Evolutionary conservation across 179 eudicot genomes (phyloP).

Genomic region (Beta corolliflora): DNA sequence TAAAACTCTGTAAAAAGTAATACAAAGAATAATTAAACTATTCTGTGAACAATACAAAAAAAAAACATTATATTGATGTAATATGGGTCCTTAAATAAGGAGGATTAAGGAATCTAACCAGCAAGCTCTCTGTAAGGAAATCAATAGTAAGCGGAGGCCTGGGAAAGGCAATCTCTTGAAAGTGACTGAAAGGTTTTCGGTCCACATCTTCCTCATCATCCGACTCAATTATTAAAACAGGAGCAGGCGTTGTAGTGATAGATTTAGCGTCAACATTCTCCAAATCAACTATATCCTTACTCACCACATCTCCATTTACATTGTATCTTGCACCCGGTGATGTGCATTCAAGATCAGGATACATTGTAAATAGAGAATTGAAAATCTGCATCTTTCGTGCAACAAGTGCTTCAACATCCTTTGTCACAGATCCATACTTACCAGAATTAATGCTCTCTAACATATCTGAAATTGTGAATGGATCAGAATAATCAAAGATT

Average conservation of each 20-base stretch:
- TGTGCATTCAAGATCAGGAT: slow-evolving; percentile 29
- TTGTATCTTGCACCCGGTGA: neutral
- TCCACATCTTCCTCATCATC: slow-evolving; percentile 67
- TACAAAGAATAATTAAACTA: neutral
- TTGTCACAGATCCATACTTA: slow-evolving; percentile 56
- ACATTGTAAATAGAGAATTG: slow-evolving; percentile 18
- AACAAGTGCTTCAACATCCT: slow-evolving; percentile 47
- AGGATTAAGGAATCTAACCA: slow-evolving; percentile 39
- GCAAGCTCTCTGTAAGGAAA: slow-evolving; percentile 44
- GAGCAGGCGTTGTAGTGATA: slow-evolving; percentile 28
- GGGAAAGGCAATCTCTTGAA: slow-evolving; percentile 50
- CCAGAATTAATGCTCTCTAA: slow-evolving; percentile 34
- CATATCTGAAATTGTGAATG: slow-evolving; percentile 37
- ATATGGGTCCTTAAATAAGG: neutral
- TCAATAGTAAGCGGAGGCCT: slow-evolving; percentile 40
- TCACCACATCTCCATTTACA: neutral
- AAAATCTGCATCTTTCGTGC: slow-evolving; percentile 30
- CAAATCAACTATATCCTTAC: slow-evolving; percentile 37
- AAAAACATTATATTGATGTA: neutral
- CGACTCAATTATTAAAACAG: slow-evolving; percentile 63
- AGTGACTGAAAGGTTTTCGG: slow-evolving; percentile 30
- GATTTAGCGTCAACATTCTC: slow-evolving; percentile 34
- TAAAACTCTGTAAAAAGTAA: slow-evolving; percentile 5
- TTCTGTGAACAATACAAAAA: neutral
- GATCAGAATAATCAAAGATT: slow-evolving; percentile 46